Percentiles rank a stretch among this genome's conserved stretches.
Conservation (phyloP, 192 early-diverging fungal species). For the Rhizophagus sp. region DNA sequence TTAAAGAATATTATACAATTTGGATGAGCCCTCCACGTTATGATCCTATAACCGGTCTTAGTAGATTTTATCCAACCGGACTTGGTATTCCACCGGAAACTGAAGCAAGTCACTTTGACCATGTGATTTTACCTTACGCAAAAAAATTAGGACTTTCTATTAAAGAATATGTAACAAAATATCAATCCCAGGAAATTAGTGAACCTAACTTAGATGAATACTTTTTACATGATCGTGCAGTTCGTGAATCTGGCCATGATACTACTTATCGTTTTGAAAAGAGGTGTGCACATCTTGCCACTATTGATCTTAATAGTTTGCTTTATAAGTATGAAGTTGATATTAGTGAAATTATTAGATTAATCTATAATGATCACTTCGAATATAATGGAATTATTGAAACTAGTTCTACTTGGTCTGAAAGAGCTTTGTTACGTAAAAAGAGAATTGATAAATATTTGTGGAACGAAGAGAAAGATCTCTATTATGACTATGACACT, state of each 20-base stretch:
- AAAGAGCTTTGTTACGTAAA: slow-evolving; percentile 62
- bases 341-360: slow-evolving; percentile 71
- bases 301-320: slow-evolving; percentile 90
- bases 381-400: slow-evolving; percentile 45
- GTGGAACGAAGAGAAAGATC: slow-evolving; percentile 76
- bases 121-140: slow-evolving; percentile 83
- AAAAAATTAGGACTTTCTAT: slow-evolving; percentile 62
- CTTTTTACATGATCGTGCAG: slow-evolving; percentile 97
- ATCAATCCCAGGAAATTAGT: slow-evolving; percentile 63
- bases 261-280: slow-evolving; percentile 93
- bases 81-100: slow-evolving; percentile 98
- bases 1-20: slow-evolving; percentile 91
- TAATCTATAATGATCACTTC: slow-evolving; percentile 59
- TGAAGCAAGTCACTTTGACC: slow-evolving; percentile 88
- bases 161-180: slow-evolving; percentile 72
- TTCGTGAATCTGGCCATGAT: slow-evolving; percentile 96
- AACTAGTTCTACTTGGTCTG: slow-evolving; percentile 60
- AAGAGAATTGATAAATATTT: slow-evolving; percentile 75
- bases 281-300: slow-evolving; percentile 87
- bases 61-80: slow-evolving; percentile 86
- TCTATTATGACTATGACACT: slow-evolving; percentile 95
- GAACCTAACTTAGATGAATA: slow-evolving; percentile 91
- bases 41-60: slow-evolving; percentile 74
- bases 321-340: slow-evolving; percentile 97
- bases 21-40: slow-evolving; percentile 85